phyloP scores from a whole-genome alignment of 495 filamentous ascomycete species.

The Astrothelium macrocarpum region DNA sequence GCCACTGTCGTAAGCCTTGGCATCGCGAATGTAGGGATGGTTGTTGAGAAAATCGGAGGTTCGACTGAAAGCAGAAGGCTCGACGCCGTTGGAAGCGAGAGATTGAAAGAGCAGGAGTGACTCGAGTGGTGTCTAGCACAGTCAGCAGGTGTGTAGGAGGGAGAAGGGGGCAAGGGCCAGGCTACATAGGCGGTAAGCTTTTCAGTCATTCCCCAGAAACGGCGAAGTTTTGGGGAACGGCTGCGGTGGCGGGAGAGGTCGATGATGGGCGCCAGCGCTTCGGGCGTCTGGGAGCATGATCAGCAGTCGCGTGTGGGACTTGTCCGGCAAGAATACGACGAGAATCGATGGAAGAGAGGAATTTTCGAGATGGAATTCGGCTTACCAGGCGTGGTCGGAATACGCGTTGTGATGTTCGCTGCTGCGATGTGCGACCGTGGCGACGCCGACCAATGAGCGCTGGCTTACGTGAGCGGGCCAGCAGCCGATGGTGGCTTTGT shows the following conservation, averaged over 20 bases:
- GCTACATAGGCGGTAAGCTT: slow-evolving; percentile 19
- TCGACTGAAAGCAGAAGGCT: slow-evolving; percentile 53
- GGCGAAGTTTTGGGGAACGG: background rate
- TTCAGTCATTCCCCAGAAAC: slow-evolving; percentile 9
- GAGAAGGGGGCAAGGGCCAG: slow-evolving; percentile 3
- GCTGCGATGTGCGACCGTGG: slow-evolving; percentile 4
- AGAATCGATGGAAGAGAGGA: background rate
- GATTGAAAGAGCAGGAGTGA: slow-evolving; percentile 81
- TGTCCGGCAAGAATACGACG: background rate
- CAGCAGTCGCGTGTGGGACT: background rate
- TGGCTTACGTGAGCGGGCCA: background rate
- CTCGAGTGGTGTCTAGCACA: slow-evolving; percentile 71
- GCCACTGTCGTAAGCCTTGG: slow-evolving; percentile 56
- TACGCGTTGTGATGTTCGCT: slow-evolving; percentile 5
- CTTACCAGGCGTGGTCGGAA: background rate
- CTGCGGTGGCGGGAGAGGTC: background rate
- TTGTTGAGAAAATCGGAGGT: slow-evolving; percentile 67
- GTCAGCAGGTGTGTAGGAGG: slow-evolving; percentile 42
- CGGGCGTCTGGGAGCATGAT: background rate
- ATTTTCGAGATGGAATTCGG: background rate
- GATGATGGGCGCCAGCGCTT: slow-evolving; percentile 8
- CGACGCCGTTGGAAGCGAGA: slow-evolving; percentile 55
- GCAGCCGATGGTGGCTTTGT: no score
- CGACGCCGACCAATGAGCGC: background rate
- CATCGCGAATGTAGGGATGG: slow-evolving; percentile 58